Evolutionary conservation across 495 filamentous ascomycete genomes (phyloP).

Genomic region (Xylaria palmicola): DNA sequence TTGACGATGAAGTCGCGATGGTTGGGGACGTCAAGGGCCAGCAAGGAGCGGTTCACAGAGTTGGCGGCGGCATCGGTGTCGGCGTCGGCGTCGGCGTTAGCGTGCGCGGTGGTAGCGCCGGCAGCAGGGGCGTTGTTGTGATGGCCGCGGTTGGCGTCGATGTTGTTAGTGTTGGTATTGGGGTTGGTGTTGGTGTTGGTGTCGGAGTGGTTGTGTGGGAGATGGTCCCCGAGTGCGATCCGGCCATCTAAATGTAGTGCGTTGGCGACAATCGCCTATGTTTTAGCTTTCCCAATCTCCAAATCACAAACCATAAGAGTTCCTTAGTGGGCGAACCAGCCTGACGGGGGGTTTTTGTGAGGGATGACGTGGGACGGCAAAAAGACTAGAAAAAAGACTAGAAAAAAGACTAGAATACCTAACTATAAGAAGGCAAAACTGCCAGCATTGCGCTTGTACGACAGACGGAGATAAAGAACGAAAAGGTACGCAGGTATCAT

Average conservation of each 20-base stretch:
- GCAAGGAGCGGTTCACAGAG: not conserved
- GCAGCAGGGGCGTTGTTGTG: not conserved
- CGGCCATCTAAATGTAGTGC: slow-evolving; percentile 1
- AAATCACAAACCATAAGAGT: slow-evolving; percentile 1
- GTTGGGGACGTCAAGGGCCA: not conserved
- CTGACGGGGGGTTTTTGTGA: not conserved
- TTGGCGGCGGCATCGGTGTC: not conserved
- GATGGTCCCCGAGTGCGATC: not conserved
- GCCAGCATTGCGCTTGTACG: too few relatives aligned
- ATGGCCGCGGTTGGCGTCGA: not conserved
- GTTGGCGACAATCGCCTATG: slow-evolving; percentile 10
- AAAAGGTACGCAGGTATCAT: not conserved
- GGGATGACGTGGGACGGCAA: not conserved
- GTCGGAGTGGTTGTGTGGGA: not conserved
- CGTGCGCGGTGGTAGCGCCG: not conserved
- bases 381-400: not conserved
- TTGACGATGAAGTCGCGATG: not conserved
- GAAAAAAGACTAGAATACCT: too few relatives aligned
- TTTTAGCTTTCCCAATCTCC: slow-evolving; percentile 9
- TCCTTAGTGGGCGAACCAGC: not conserved
- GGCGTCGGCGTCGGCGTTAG: not conserved
- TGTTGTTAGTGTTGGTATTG: not conserved
- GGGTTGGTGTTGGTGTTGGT: not conserved
- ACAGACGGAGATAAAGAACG: too few relatives aligned
- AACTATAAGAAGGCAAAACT: too few relatives aligned